Conservation (phyloP, 2,329 filamentous ascomycete species). For the Graphilbum fragrans region DNA sequence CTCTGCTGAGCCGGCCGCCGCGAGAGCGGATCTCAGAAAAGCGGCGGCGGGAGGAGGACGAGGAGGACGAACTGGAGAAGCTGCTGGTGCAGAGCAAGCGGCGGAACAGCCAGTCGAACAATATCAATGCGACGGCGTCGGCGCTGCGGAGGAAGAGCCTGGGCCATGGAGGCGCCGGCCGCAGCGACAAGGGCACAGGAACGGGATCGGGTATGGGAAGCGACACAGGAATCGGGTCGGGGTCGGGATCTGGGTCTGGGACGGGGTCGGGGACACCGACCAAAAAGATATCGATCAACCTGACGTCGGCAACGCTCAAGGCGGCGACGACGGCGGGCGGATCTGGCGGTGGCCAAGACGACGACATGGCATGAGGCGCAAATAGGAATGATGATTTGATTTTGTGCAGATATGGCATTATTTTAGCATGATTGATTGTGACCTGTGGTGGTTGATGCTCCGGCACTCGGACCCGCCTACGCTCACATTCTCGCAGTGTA, state of each 20-base stretch:
- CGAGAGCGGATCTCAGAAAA: constrained; percentile 80
- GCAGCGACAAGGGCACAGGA: neutral
- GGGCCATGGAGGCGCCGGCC: neutral
- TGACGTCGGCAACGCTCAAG: constrained; percentile 6
- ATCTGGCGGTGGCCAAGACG: constrained; percentile 1
- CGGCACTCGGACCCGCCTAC: too few species aligned
- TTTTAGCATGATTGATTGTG: too few species aligned
- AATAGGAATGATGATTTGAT: neutral
- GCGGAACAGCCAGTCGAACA: constrained; percentile 35
- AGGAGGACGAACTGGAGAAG: constrained; percentile 85
- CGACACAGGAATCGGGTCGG: neutral
- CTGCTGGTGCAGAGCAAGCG: constrained; percentile 55
- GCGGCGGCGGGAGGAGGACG: constrained; percentile 80
- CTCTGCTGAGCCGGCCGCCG: constrained; percentile 22
- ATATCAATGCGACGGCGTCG: constrained; percentile 22
- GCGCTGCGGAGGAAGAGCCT: constrained; percentile 30
- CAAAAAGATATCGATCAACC: constrained; percentile 11
- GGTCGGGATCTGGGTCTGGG: too few species aligned
- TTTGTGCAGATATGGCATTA: too few species aligned
- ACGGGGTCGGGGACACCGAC: neutral
- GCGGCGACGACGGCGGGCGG: constrained; percentile 3
- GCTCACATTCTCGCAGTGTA: too few species aligned
- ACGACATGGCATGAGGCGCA: constrained; percentile 5
- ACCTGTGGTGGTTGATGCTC: too few species aligned
- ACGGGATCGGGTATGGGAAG: neutral